phyloP scores from a whole-genome alignment of 805 yeast genomes.

The Metschnikowia anglica region DNA sequence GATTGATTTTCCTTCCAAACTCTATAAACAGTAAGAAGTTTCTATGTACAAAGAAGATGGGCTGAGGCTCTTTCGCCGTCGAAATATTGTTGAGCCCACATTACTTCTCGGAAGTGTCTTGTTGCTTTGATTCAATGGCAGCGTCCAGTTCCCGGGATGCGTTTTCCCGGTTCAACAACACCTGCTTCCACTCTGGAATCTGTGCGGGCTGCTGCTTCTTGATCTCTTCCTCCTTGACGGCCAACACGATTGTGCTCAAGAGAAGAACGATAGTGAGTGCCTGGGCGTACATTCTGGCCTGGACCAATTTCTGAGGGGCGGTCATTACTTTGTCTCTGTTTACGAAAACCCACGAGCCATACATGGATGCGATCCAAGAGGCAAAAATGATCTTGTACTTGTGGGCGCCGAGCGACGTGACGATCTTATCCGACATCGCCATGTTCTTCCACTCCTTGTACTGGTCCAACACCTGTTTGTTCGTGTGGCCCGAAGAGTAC shows the following conservation, averaged over 20 bases:
- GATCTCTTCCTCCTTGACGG: slow-evolving; percentile 28
- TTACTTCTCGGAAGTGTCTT: background rate
- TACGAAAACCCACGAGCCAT: slow-evolving; percentile 30
- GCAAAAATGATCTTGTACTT: slow-evolving; percentile 38
- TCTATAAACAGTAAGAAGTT: too few relatives aligned
- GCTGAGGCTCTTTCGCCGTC: too few relatives aligned
- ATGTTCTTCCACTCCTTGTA: slow-evolving; percentile 35
- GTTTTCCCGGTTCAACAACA: slow-evolving; percentile 18
- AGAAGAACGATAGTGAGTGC: slow-evolving; percentile 30
- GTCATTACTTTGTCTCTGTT: slow-evolving; percentile 30
- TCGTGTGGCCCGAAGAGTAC: slow-evolving; percentile 32
- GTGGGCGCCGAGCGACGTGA: slow-evolving; percentile 30
- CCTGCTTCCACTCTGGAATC: slow-evolving; percentile 27
- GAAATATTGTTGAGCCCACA: too few relatives aligned
- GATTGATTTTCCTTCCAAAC: too few relatives aligned
- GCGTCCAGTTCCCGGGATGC: background rate
- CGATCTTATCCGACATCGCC: slow-evolving; percentile 30
- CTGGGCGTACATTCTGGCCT: slow-evolving; percentile 33
- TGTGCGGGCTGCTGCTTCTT: slow-evolving; percentile 24
- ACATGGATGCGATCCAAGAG: slow-evolving; percentile 42
- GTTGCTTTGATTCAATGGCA: background rate
- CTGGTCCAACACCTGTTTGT: slow-evolving; percentile 34
- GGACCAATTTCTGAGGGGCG: slow-evolving; percentile 28
- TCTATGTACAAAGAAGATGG: too few relatives aligned
- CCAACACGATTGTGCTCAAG: slow-evolving; percentile 28